Evolutionary conservation across 2,329 filamentous ascomycete species (phyloP), one percentile per base, ranked within the genome.

Genomic region (Aureobasidium mangrovei): DNA sequence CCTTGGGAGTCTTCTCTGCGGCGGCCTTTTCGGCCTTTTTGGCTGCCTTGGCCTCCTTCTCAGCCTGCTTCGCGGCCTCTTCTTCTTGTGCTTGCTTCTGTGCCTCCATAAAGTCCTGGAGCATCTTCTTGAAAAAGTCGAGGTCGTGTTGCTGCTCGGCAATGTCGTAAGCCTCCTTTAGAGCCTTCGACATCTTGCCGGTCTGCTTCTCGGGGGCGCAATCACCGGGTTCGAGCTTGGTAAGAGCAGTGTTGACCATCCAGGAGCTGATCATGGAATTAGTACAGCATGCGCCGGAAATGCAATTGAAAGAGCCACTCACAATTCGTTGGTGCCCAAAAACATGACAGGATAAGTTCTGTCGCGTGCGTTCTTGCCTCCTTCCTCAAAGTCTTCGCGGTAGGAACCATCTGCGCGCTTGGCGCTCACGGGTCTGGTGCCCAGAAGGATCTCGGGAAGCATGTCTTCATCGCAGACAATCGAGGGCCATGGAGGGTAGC

Each of bases 291-390:
- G 7, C 44, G 24, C 33, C 18, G 41, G 12, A 8, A 45, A 31
- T 7, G 27, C 46, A 36, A 28, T 45, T n/a, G 18, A 10, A 18
- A 4, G 36, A 49, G 27, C 12, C 3, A 82, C 91, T 82, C 74
- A 98, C 93, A 98, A 97, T 77, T 97, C 91, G 65, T 97, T 96
- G 36, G 91, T 95, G 60, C 82, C 78, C 48, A 97, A 75, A 69
- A 95, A 97, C 91, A 97, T 96, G 65, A 97, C 84, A 4, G 91
- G 88, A 68, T 90, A 97, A 31, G 86, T 90, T 59, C 91, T 82
- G 70, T 96, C 90, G 58, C 84, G 81, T 40, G 81, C 83, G 61
- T 90, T 86, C 75, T 93, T 93, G 63, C 88, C 91, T 57, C 86
- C 91, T 63, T 95, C 90, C 39, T 84, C 82, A 66, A 88, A 96